A percentile compares a stretch with the other conserved stretches of the same genome.
phyloP scores from a whole-genome alignment of 257 asterid genomes.

The Solanum chaucha region DNA sequence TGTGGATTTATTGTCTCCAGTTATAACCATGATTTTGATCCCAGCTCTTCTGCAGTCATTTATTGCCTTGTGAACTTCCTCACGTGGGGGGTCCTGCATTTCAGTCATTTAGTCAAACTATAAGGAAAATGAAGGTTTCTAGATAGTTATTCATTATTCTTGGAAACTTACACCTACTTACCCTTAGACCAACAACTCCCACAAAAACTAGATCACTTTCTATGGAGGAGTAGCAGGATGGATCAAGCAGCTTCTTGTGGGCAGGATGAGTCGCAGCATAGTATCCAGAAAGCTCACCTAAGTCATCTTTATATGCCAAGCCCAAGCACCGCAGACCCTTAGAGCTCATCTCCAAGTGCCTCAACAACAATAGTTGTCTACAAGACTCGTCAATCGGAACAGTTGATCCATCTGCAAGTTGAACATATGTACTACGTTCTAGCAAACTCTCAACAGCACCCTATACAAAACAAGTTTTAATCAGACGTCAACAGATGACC shows the following conservation, averaged over 20 bases:
- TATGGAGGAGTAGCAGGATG: slow-evolving; percentile 48
- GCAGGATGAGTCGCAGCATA: slow-evolving; percentile 51
- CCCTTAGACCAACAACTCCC: slow-evolving; percentile 83
- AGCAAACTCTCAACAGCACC: slow-evolving; percentile 91
- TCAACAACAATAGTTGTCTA: slow-evolving; percentile 36
- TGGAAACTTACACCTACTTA: slow-evolving; percentile 15
- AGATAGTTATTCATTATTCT: not conserved
- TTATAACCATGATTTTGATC: slow-evolving; percentile 79
- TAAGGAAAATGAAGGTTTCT: not conserved
- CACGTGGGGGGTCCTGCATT: slow-evolving; percentile 90
- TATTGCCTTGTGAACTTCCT: slow-evolving; percentile 65
- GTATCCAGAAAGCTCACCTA: slow-evolving; percentile 71
- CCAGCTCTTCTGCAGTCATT: slow-evolving; percentile 83
- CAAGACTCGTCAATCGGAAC: slow-evolving; percentile 52
- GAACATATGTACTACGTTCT: slow-evolving; percentile 63
- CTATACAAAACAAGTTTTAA: slow-evolving; percentile 18
- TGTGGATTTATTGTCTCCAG: slow-evolving; percentile 94
- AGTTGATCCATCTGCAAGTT: slow-evolving; percentile 64
- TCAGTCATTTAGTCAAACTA: not conserved
- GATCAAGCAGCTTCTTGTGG: slow-evolving; percentile 65
- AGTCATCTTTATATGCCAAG: slow-evolving; percentile 68
- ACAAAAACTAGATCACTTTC: slow-evolving; percentile 73
- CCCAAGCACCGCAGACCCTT: slow-evolving; percentile 82
- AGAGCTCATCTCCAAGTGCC: slow-evolving; percentile 66
- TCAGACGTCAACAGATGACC: not conserved